phyloP scores from a whole-genome alignment of 1,284 basidiomycete species.

The Wolfiporia cocos region DNA sequence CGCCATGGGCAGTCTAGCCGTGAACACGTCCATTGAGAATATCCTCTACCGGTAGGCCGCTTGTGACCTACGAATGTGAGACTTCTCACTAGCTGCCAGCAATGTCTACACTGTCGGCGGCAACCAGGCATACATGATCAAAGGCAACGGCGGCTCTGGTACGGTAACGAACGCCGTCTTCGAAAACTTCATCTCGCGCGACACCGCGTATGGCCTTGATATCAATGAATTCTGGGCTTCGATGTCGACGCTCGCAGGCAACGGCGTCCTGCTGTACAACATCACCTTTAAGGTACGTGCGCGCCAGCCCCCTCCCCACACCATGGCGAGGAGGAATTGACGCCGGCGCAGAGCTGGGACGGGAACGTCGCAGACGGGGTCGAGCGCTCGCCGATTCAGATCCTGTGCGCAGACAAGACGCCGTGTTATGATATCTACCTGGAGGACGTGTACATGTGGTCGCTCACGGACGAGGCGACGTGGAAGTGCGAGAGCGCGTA shows the following conservation, averaged over 20 bases:
- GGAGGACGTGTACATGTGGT: conserved; percentile 28
- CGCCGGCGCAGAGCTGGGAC: conserved; percentile 27
- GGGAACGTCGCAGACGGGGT: conserved; percentile 25
- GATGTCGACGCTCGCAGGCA: conserved; percentile 16
- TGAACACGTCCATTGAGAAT: conserved; percentile 26
- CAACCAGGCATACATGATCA: conserved; percentile 33
- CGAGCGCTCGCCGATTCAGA: conserved; percentile 24
- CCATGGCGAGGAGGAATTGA: too few relatives aligned
- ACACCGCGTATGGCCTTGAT: conserved; percentile 28
- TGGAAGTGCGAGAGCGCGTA: conserved; percentile 29
- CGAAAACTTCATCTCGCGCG: conserved; percentile 27
- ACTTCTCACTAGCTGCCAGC: conserved; percentile 3
- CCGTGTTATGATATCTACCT: conserved; percentile 27
- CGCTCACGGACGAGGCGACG: conserved; percentile 21
- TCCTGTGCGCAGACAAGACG: conserved; percentile 28
- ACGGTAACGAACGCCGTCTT: conserved; percentile 28
- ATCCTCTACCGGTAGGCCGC: conserved; percentile 21
- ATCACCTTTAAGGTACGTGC: conserved; percentile 23
- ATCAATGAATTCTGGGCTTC: conserved; percentile 29
- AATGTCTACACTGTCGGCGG: conserved; percentile 31
- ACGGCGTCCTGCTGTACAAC: conserved; percentile 24
- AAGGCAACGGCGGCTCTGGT: conserved; percentile 28
- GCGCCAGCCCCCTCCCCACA: too few relatives aligned
- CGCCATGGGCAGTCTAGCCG: conserved; percentile 29
- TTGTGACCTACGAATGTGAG: too few relatives aligned